Evolutionary conservation across 495 filamentous ascomycete genomes (phyloP).

Genomic region (Aspergillus coremiiformis): DNA sequence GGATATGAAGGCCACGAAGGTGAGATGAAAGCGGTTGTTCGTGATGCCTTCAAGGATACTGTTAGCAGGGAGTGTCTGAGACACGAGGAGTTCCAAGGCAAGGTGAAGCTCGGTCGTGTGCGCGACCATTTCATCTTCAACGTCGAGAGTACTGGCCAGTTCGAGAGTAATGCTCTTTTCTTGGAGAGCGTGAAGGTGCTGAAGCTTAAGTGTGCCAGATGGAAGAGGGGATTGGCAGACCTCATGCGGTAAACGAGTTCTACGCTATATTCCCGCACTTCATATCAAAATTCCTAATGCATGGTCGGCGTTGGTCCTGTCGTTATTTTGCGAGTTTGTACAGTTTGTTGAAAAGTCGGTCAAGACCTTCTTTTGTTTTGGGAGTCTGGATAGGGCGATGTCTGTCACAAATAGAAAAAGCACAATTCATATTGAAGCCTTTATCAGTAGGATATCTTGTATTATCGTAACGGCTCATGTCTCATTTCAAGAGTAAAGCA

Average conservation of each 20-base stretch:
- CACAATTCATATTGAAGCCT: slow-evolving; percentile 23
- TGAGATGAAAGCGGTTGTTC: slow-evolving; percentile 80
- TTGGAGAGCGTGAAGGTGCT: slow-evolving; percentile 77
- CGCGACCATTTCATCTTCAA: slow-evolving; percentile 96
- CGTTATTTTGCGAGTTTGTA: slow-evolving; percentile 30
- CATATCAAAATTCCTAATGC: slow-evolving; percentile 29
- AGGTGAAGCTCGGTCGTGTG: slow-evolving; percentile 84
- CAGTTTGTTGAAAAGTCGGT: slow-evolving; percentile 37
- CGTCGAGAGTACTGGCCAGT: slow-evolving; percentile 91
- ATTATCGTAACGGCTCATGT: slow-evolving; percentile 13
- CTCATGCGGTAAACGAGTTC: slow-evolving; percentile 38
- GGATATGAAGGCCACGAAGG: slow-evolving; percentile 64
- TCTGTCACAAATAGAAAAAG: slow-evolving; percentile 19
- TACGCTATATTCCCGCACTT: slow-evolving; percentile 9
- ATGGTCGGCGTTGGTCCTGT: slow-evolving; percentile 40
- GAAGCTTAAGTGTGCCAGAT: slow-evolving; percentile 63
- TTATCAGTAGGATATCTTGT: slow-evolving; percentile 10
- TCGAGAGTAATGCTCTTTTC: slow-evolving; percentile 83
- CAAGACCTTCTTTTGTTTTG: slow-evolving; percentile 31
- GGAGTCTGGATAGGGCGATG: slow-evolving; percentile 28
- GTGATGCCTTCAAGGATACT: slow-evolving; percentile 77
- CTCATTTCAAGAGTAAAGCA: slow-evolving; percentile 4
- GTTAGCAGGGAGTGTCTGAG: slow-evolving; percentile 88
- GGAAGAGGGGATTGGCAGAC: slow-evolving; percentile 56
- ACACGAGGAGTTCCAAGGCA: slow-evolving; percentile 87